A percentile compares a stretch with the other conserved stretches of the same genome.
Evolutionary conservation across 2,329 filamentous ascomycete species (phyloP).

Genomic region (Daldinia sp.): DNA sequence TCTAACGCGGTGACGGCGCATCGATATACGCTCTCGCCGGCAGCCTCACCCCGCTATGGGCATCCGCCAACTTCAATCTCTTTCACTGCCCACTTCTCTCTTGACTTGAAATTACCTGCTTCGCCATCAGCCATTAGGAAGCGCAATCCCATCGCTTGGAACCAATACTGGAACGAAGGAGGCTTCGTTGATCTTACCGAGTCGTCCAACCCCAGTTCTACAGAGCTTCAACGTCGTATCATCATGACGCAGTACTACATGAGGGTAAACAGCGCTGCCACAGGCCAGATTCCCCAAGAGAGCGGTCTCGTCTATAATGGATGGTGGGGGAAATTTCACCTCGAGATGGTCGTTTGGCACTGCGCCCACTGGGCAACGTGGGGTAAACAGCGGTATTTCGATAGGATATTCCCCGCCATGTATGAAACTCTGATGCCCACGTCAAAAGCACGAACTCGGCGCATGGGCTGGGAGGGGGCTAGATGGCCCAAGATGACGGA

Average conservation of each 20-base stretch:
- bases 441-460: slow-evolving; percentile 42
- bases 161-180: slow-evolving; percentile 50
- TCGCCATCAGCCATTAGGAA: slow-evolving; percentile 39
- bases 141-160: slow-evolving; percentile 44
- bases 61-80: slow-evolving; percentile 26
- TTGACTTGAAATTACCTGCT: slow-evolving; percentile 36
- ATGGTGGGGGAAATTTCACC: slow-evolving; percentile 55
- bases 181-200: slow-evolving; percentile 53
- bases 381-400: slow-evolving; percentile 49
- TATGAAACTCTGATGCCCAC: slow-evolving; percentile 47
- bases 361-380: slow-evolving; percentile 51
- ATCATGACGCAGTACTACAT: slow-evolving; percentile 55
- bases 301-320: slow-evolving; percentile 56
- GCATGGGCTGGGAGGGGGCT: slow-evolving; percentile 48
- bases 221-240: slow-evolving; percentile 54
- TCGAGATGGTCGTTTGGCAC: slow-evolving; percentile 55
- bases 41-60: background rate
- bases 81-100: slow-evolving; percentile 49
- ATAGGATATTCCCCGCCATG: slow-evolving; percentile 49
- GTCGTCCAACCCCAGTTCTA: slow-evolving; percentile 48
- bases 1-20: slow-evolving; percentile 44
- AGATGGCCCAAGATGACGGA: slow-evolving; percentile 61
- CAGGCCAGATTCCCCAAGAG: slow-evolving; percentile 52
- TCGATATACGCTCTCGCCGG: slow-evolving; percentile 45
- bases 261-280: slow-evolving; percentile 51